Evolutionary conservation across 192 early-diverging fungal species (phyloP).

Genomic region (Coemansia sp.): DNA sequence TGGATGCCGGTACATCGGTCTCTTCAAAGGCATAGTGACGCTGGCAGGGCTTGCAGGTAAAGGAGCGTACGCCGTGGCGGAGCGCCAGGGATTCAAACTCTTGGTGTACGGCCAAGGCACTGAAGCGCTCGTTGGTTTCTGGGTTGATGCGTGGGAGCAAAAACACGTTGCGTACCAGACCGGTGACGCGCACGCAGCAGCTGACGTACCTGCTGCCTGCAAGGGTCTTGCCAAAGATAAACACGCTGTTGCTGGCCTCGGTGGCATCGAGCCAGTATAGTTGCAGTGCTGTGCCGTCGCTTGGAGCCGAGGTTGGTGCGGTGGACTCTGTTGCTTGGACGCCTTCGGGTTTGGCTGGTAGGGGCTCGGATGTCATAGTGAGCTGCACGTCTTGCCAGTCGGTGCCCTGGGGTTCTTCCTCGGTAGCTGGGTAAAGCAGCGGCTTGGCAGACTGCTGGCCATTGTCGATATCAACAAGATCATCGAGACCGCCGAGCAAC

Average conservation of each 20-base stretch:
- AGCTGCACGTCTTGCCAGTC: conserved; percentile 47
- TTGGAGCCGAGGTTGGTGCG: neutral
- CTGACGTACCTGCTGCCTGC: conserved; percentile 49
- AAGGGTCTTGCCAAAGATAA: conserved; percentile 87
- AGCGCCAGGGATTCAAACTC: conserved; percentile 69
- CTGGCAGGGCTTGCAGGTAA: conserved; percentile 58
- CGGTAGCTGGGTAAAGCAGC: conserved; percentile 14
- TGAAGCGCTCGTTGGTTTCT: conserved; percentile 46
- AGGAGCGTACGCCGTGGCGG: conserved; percentile 55
- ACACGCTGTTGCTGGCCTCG: conserved; percentile 77
- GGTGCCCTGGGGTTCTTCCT: conserved; percentile 21
- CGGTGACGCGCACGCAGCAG: conserved; percentile 77
- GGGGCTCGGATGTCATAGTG: conserved; percentile 8
- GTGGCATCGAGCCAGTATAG: conserved; percentile 94
- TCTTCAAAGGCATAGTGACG: conserved; percentile 93
- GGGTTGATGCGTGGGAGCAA: conserved; percentile 73
- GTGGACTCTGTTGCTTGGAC: neutral
- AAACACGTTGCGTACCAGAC: conserved; percentile 82
- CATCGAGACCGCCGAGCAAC: conserved; percentile 27
- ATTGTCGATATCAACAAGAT: neutral
- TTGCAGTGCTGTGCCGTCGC: conserved; percentile 23
- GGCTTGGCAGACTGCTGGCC: conserved; percentile 2
- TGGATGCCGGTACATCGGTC: conserved; percentile 68
- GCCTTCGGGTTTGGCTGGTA: neutral
- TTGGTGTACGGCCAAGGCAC: conserved; percentile 57